phyloP scores from a whole-genome alignment of 2,329 filamentous ascomycete genomes.

The Aspergillus udagawae region DNA sequence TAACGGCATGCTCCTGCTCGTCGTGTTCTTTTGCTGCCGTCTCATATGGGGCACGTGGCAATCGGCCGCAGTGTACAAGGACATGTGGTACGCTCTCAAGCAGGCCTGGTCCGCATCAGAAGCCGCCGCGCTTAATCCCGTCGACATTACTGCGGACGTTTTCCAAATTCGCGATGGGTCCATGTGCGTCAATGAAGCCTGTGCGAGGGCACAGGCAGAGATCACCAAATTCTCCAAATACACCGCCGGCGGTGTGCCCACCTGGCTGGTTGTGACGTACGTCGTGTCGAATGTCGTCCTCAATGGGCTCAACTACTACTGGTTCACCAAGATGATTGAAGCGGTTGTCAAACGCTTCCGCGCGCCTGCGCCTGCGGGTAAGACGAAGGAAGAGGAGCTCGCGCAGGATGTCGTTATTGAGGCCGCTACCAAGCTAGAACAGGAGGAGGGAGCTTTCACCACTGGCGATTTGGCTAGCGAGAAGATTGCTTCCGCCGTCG shows the following conservation, averaged over 20 bases:
- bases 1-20: conserved; percentile 58
- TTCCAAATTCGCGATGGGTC: conserved; percentile 32
- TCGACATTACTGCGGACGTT: conserved; percentile 30
- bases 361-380: conserved; percentile 22
- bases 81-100: conserved; percentile 54
- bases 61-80: conserved; percentile 55
- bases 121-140: conserved; percentile 22
- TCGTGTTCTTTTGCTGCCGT: conserved; percentile 59
- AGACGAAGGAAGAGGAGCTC: conserved; percentile 15
- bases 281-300: conserved; percentile 57
- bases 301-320: conserved; percentile 61
- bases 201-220: conserved; percentile 40
- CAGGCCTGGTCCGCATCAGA: conserved; percentile 33
- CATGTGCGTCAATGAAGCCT: conserved; percentile 37
- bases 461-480: conserved; percentile 20
- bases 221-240: conserved; percentile 47
- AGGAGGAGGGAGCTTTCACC: conserved; percentile 27
- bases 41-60: conserved; percentile 61
- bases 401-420: conserved; percentile 34
- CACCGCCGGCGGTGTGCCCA: conserved; percentile 43
- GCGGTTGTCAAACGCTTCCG: conserved; percentile 61
- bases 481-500: conserved; percentile 23
- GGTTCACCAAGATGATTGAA: conserved; percentile 66
- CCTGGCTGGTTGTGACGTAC: conserved; percentile 58
- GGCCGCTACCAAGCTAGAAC: conserved; percentile 25